Percentiles rank a stretch among this genome's conserved stretches.
Conservation (phyloP, 225 moss, liverwort and hornwort species). For the Asterella californica region DNA sequence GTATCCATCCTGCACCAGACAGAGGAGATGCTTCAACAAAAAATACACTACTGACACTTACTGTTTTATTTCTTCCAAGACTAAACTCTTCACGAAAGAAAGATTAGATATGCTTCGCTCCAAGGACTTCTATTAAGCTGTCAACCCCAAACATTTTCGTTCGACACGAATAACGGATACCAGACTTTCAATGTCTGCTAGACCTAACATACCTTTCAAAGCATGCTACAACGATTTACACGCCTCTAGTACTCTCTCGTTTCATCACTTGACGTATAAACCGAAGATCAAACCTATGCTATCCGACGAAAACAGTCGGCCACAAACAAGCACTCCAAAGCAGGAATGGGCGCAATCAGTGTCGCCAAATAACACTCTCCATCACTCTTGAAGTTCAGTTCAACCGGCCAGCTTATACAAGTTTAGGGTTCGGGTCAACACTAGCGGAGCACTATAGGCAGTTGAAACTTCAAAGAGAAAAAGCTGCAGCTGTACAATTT, state of each 20-base stretch:
- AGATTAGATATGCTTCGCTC: background rate
- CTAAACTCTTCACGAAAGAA: background rate
- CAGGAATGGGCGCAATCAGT: background rate
- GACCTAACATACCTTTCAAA: background rate
- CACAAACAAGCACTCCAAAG: background rate
- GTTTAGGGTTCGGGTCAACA: background rate
- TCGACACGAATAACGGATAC: background rate
- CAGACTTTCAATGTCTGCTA: background rate
- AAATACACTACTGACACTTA: background rate
- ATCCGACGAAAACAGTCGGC: background rate
- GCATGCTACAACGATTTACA: background rate
- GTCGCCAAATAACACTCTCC: background rate
- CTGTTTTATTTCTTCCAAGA: background rate
- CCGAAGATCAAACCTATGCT: background rate
- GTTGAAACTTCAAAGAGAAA: background rate
- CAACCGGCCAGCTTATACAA: background rate
- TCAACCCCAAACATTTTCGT: background rate
- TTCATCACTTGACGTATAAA: background rate
- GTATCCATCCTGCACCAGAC: conserved; percentile 30
- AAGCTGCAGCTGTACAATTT: background rate
- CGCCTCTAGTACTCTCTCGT: background rate
- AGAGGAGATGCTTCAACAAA: background rate
- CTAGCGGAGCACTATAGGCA: background rate
- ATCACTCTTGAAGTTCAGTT: background rate
- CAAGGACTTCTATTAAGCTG: background rate